Evolutionary conservation across 495 filamentous ascomycete genomes (phyloP), one percentile per base, ranked within the genome.

Genomic region (Aspergillus indologenus): DNA sequence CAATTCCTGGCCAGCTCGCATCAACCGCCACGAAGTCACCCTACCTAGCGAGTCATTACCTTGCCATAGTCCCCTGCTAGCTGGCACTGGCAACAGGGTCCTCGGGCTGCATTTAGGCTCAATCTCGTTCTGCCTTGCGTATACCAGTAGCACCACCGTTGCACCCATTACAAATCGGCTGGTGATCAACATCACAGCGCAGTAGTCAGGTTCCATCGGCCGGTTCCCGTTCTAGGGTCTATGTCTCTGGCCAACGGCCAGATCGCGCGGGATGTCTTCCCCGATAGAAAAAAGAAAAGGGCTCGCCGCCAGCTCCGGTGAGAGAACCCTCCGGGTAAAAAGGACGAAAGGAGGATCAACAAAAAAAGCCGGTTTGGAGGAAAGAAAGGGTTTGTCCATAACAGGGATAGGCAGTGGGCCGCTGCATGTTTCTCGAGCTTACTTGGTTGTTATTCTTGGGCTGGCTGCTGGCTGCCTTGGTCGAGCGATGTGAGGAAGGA

Each of bases 71-170:
- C 22, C 11, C 21, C 22, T 18, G 8, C 29, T 24, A 18, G 23
- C 14, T 51, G 23, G 23, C 48, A 19, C n/a, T 18, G 29, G n/a
- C 6, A 40, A 40, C 19, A 17, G 54, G 22, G 21, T 53, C 50
- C 54, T 53, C 31, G 40, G 60, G 21, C 12, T 52, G 29, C 54
- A 12, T 48, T 29, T 45, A 23, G 46, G 45, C 24, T 46, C 14
- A 40, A 50, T 52, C 15, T 45, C 29, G 22, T 46, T 60, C 61
- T 46, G 56, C 58, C 52, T 67, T 60, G 61, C 61, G 31, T 66
- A 49, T 52, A 50, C 29, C 29, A 19, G 26, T 52, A n/a, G n/a
- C 40, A 43, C 45, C 53, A 47, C 20, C 24, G 12, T 20, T 43
- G 45, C 17, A 48, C 31, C 54, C 22, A 45, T 46, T 49, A 24